Base-by-base conservation (phyloP, 2,329 filamentous ascomycete genomes). In the Colletotrichum sp. region DNA sequence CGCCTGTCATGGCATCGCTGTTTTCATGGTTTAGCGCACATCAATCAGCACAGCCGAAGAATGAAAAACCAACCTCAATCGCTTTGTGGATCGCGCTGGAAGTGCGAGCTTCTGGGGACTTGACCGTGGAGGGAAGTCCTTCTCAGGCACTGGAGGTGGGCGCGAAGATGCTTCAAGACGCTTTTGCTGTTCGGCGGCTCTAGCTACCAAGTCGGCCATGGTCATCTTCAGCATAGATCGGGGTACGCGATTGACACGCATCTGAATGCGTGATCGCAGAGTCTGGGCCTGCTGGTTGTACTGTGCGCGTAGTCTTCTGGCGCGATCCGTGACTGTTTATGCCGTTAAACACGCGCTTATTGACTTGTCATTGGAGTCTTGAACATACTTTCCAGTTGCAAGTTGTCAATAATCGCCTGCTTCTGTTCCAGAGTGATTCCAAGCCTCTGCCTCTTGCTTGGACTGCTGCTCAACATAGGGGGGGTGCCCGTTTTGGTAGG, bases 161-260 rank as follows among this genome's bases (percentile, higher is more conserved):
- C 80, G 83, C 67, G 82, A 77, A 67, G 77, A 77, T 26, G 82
- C 76, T 28, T 78, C 75, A 7, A 80, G 80, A 67, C 80, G 81
- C 73, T 86, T 84, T 69, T 88, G 86, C 71, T 89, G 85, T 34
- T 88, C 85, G n/a, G 85, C 75, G 79, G 87, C 87, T 79, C 88
- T 91, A 65, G 85, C 82, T 15, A 96, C 83, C 10, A 99, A 88
- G 60, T 98, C 96, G 72, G 93, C 92, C 90, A 99, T 96, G 73
- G 92, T 98, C 77, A 92, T 90, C 81, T 94, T 95, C 76, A 96
- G 93, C 78, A 98, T 87, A 18, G 93, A 90, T 80, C 92, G 91
- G 9, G 97, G 97, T 69, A 99, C 97, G 70, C 97, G 93, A 83
- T 98, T 98, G 84, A 99, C 91, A 85, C 97, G 95, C 86, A 98